Percentiles rank a stretch among this genome's conserved stretches.
Conservation (phyloP, 441 rosid species). For the Adansonia rubrostipa region DNA sequence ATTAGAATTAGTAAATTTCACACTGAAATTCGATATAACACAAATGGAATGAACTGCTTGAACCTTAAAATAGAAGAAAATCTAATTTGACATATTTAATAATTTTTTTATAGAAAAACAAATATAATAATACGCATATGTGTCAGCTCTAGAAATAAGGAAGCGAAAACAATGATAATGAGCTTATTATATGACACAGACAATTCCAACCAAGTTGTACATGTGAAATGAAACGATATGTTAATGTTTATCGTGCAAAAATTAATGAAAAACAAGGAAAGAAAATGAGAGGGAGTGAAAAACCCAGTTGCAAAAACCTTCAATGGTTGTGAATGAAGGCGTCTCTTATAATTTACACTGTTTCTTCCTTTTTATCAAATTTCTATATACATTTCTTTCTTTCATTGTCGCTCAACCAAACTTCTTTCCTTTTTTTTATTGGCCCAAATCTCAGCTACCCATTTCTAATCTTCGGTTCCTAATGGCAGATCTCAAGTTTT, state of each 20-base stretch:
- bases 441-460: conserved; percentile 34
- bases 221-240: not conserved
- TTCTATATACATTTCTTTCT: conserved; percentile 15
- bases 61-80: too few relatives aligned
- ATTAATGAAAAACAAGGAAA: not conserved
- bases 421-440: not conserved
- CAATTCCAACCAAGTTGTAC: not conserved
- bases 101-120: too few relatives aligned
- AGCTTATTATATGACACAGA: not conserved
- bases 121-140: too few relatives aligned
- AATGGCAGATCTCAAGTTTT: conserved; percentile 83
- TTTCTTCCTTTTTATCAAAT: conserved; percentile 31
- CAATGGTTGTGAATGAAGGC: conserved; percentile 35
- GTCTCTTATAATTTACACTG: conserved; percentile 22
- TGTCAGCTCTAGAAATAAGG: not conserved
- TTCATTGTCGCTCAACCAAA: conserved; percentile 7
- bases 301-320: conserved; percentile 15
- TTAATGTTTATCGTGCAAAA: not conserved
- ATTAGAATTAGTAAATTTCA: too few relatives aligned
- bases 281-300: conserved; percentile 11
- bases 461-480: conserved; percentile 34
- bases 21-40: too few relatives aligned
- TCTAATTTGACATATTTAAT: too few relatives aligned
- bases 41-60: too few relatives aligned
- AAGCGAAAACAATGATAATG: not conserved